Base-by-base conservation (phyloP, 2,329 filamentous ascomycete genomes). In the Diplodia seriata region DNA sequence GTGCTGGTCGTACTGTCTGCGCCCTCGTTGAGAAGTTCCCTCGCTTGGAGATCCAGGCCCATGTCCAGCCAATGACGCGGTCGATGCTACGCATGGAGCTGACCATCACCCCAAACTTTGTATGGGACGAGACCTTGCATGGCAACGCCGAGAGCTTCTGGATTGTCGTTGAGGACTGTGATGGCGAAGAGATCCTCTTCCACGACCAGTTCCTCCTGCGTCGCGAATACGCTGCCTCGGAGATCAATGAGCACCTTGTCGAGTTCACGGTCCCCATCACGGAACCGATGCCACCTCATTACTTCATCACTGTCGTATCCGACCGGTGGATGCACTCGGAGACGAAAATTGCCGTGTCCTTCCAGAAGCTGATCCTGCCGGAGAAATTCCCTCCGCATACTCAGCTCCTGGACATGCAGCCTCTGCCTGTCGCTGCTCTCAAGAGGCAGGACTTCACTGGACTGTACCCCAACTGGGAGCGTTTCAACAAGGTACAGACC, bases 321-420 rank as follows among this genome's bases (percentile, higher is more conserved):
- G 95, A 99, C 78, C 87, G 95, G 72, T 99, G 95, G 95, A 97
- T 99, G 93, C 93, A 97, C 77, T 93, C 94, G 0, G 94, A 99
- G 81, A 97, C 94, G 1, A 93, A 94, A 76, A 84, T 99, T 66
- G 91, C 94, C 0, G 91, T 99, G 1, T 94, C 94, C 0, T 98
- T 99, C 82, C 91, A 97, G 77, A 97, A 97, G 78, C 85, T 99
- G 33, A 91, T 97, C 53, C 85, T 99, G 5, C 95, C 95, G 0
- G 94, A 97, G 78, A 95, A 95, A 75, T 99, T 99, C 78, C 94
- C 94, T 36, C 90, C 95, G 50, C 94, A 97, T 76, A 99, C 95
- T 0, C 93, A 92, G 70, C 85, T 98, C 54, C 86, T 98, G 26
- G 94, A 98, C 75, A 85, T 99, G 73, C 95, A 99, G 76, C 92